Percentiles rank a stretch among this genome's conserved stretches.
Conservation (phyloP, 2,329 filamentous ascomycete genomes). For the Amauroascus niger region DNA sequence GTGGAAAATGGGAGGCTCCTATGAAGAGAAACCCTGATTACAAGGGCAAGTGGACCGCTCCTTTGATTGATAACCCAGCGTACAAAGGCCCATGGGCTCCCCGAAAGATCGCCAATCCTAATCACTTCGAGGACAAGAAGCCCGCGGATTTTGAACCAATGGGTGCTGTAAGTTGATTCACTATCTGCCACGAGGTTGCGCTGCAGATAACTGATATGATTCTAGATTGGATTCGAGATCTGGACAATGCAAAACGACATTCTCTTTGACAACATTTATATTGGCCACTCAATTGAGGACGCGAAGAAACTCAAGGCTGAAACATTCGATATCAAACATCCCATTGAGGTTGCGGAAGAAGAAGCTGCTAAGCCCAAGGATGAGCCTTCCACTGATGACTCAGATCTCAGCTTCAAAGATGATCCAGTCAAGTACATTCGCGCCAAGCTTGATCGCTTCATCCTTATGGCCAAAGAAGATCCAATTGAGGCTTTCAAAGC, state of each 20-base stretch:
- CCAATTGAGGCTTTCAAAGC: slow-evolving; percentile 77
- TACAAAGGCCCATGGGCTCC: slow-evolving; percentile 97
- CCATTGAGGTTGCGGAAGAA: slow-evolving; percentile 70
- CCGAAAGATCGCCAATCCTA: slow-evolving; percentile 92
- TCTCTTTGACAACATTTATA: slow-evolving; percentile 99
- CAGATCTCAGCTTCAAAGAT: slow-evolving; percentile 69
- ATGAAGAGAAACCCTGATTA: slow-evolving; percentile 90
- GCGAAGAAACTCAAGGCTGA: slow-evolving; percentile 80
- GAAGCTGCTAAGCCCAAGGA: slow-evolving; percentile 71
- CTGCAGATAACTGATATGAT: slow-evolving; percentile 16
- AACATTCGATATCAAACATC: slow-evolving; percentile 81
- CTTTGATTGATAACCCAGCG: slow-evolving; percentile 88
- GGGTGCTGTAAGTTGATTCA: slow-evolving; percentile 64
- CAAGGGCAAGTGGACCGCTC: slow-evolving; percentile 98
- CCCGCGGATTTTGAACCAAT: slow-evolving; percentile 97
- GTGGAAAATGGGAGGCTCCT: slow-evolving; percentile 84
- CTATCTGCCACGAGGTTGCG: background rate
- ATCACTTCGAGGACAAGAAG: slow-evolving; percentile 94
- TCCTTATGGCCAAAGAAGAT: slow-evolving; percentile 71
- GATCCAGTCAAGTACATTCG: slow-evolving; percentile 79
- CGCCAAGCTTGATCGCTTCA: slow-evolving; percentile 89
- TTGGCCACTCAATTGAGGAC: slow-evolving; percentile 91
- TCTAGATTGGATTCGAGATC: slow-evolving; percentile 91
- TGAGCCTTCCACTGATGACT: slow-evolving; percentile 44
- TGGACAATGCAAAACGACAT: slow-evolving; percentile 99